Percentiles rank a stretch among this genome's conserved stretches.
phyloP scores from a whole-genome alignment of 345 rosid genomes.

The Hevea brasiliensis region DNA sequence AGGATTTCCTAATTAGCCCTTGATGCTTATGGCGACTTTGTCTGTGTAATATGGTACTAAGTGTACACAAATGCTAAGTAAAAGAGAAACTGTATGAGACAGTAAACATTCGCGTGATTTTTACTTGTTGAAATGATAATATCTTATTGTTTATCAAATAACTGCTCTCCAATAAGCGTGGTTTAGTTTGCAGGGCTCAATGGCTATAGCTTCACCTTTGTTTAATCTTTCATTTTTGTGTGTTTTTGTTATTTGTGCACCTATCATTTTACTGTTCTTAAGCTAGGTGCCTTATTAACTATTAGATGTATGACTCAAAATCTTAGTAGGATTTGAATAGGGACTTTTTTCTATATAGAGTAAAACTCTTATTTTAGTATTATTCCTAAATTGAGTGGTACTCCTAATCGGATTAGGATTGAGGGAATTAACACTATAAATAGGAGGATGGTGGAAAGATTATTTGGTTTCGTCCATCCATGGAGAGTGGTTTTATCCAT shows the following conservation, averaged over 20 bases:
- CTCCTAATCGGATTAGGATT: no score
- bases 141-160: neutral
- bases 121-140: neutral
- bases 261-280: neutral
- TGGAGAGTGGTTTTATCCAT: no score
- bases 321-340: no score
- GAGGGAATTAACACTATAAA: no score
- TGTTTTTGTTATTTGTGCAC: neutral
- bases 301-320: no score
- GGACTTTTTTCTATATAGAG: no score
- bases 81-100: neutral
- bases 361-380: no score
- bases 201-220: neutral
- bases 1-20: neutral
- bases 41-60: neutral
- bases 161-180: neutral
- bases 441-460: no score
- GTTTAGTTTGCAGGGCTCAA: neutral
- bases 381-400: no score
- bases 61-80: neutral
- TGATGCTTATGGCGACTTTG: neutral
- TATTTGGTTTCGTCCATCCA: no score
- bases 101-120: neutral
- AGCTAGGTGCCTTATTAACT: neutral
- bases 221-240: neutral